Evolutionary conservation across 305 asterid genomes (phyloP), one percentile per base, ranked within the genome.

Genomic region (Fraxinus velutina): DNA sequence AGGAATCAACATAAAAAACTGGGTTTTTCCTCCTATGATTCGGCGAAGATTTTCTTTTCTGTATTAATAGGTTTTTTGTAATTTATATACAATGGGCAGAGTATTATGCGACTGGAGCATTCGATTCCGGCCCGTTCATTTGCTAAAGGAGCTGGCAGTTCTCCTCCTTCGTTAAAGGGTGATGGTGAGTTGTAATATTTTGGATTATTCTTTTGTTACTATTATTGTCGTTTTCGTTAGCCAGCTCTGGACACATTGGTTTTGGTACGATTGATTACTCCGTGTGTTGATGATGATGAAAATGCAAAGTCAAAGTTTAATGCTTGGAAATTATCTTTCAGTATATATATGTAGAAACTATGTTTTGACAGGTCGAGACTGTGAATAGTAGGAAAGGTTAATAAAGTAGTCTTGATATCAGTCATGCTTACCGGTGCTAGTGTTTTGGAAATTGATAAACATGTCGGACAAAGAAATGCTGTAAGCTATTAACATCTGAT

Each of bases 161-260:
- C 92, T 82, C 90, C 94, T 47, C 47, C 87, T 2, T 75, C 89
- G 73, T 86, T 92, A n/a, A 92, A 92, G 94, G 97, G 96, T 34
- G 99, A 95, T 66, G 97, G 99, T 95, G 82, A 86, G 99, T 86
- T 78, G 37, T 82, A n/a, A 77, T 70, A 39, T 30, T 81, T 70
- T 2, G 17, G 27, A 50, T 68, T 29, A 15, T 15, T 0, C 24
- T 15, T 29, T 12, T 36, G n/a, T 70, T 27, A 29, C 5, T 19
- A 5, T 76, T 50, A 15, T 70, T 44, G 8, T 68, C 7, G 8
- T 1, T 12, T 24, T 21, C 29, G 15, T 7, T 55, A 7, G 1
- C 71, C 12, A 62, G 33, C 32, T 2, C 15, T 62, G n/a, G 32
- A 29, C 12, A 29, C 8, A 29, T 10, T 66, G 37, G 19, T 27